A percentile compares a stretch with the other conserved stretches of the same genome.
phyloP scores from a whole-genome alignment of 352 stramenopile genomes.

The Pythium phragmitis region DNA sequence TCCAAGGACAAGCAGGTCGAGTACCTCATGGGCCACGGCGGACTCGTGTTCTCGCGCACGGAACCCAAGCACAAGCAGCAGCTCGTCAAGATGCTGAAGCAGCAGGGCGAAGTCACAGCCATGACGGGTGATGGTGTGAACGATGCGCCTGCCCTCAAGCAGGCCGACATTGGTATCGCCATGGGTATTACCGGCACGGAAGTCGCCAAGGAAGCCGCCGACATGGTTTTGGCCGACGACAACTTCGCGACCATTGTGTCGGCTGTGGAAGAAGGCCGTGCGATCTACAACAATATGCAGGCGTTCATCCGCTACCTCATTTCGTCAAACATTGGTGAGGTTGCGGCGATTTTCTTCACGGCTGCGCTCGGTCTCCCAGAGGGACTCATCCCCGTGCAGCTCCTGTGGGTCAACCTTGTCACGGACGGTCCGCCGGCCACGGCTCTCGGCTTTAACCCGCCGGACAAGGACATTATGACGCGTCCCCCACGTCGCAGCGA shows the following conservation, averaged over 20 bases:
- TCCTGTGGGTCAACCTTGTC: conserved; percentile 99
- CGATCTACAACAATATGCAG: conserved; percentile 97
- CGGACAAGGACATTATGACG: conserved; percentile 97
- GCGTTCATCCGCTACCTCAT: conserved; percentile 99
- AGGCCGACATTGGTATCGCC: conserved; percentile 98
- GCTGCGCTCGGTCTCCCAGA: conserved; percentile 95
- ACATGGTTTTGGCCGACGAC: conserved; percentile 99
- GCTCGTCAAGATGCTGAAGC: conserved; percentile 95
- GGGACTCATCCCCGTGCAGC: conserved; percentile 97
- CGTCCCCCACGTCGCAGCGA: conserved; percentile 93
- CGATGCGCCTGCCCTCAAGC: conserved; percentile 97
- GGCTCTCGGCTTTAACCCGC: conserved; percentile 98
- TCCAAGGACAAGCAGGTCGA: conserved; percentile 90
- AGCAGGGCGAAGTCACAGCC: conserved; percentile 91
- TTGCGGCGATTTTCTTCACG: conserved; percentile 98
- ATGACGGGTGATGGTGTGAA: conserved; percentile 99
- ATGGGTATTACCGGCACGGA: conserved; percentile 99
- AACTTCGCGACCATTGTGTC: conserved; percentile 99
- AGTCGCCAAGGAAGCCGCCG: conserved; percentile 96
- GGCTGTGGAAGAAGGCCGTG: conserved; percentile 81
- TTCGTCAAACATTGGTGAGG: conserved; percentile 99
- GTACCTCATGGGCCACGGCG: conserved; percentile 83
- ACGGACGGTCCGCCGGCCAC: conserved; percentile 98
- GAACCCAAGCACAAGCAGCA: conserved; percentile 98
- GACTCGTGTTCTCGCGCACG: conserved; percentile 96